phyloP scores from a whole-genome alignment of 805 yeast species.

The Ogataea siamensis region DNA sequence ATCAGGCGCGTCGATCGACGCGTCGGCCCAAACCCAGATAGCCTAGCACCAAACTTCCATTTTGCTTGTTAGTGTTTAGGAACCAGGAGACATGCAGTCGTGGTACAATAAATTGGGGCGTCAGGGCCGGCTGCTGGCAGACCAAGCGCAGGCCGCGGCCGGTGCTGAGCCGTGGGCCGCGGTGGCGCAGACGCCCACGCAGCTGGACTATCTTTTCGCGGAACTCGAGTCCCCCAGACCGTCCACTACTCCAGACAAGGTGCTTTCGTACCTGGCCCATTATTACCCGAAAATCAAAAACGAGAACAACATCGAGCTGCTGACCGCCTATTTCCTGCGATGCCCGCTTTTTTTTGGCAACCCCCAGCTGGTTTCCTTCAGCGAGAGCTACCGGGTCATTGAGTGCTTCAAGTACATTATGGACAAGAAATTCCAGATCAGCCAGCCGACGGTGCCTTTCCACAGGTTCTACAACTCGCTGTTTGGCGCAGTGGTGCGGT shows the following conservation, averaged over 20 bases:
- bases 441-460: slow-evolving; percentile 48
- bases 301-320: slow-evolving; percentile 43
- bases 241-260: slow-evolving; percentile 26
- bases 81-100: slow-evolving; percentile 11
- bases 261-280: slow-evolving; percentile 48
- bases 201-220: slow-evolving; percentile 46
- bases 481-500: slow-evolving; percentile 35
- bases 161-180: slow-evolving; percentile 1
- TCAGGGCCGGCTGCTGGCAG: slow-evolving; percentile 25
- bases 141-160: slow-evolving; percentile 9
- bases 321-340: slow-evolving; percentile 44
- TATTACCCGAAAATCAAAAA: slow-evolving; percentile 50
- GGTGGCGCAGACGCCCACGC: slow-evolving; percentile 30
- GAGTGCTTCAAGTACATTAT: slow-evolving; percentile 48
- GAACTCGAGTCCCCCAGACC: slow-evolving; percentile 42
- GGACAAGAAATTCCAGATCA: slow-evolving; percentile 44
- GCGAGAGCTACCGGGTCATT: slow-evolving; percentile 38
- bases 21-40: slow-evolving; percentile 11
- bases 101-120: slow-evolving; percentile 22
- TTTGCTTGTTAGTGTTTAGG: slow-evolving; percentile 3
- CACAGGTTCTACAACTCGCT: slow-evolving; percentile 42
- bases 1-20: slow-evolving; percentile 8
- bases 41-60: slow-evolving; percentile 4
- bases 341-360: slow-evolving; percentile 38
- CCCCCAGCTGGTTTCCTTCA: slow-evolving; percentile 26